Base-by-base conservation (phyloP, 2,329 filamentous ascomycete genomes). In the Tolypocladium cylindrosporum region DNA sequence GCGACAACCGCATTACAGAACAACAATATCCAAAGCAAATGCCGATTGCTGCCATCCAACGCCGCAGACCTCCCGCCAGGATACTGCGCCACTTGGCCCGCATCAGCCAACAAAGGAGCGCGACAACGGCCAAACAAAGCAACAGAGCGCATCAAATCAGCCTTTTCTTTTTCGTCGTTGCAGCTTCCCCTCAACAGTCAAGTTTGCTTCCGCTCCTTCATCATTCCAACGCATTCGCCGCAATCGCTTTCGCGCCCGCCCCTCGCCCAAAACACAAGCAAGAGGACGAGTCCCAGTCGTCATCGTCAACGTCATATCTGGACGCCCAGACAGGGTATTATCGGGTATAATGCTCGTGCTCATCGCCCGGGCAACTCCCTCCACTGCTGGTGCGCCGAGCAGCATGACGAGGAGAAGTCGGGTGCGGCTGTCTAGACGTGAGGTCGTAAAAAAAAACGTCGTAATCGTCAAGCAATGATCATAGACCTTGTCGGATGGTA, bases 401-500 rank as follows among this genome's bases (percentile, higher is more conserved):
- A 67, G 66, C 62, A 64, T 66, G 61, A 62, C 62, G 62, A 66
- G 63, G 62, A 67, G 61, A 65, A 66, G 71, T 67, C 64, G 67
- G 27, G 67, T 68, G 67, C 70, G 69, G 71, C 71, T 74, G 72
- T 76, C 74, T 76, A 75, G 73, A 75, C 73, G 70, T 76, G 70
- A 74, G 69, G 71, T 76, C 74, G 71, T 76, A 69, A 75, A 69
- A 75, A 72, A 72, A 74, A 74, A 71, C 72, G 71, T 75, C 72
- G 71, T 75, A 71, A 74, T 76, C 73, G 72, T 76, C 73, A 75
- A 72, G 69, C 69, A 70, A 65, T 70, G 66, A 67, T 72, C 68
- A 64, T 70, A 67, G 65, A 65, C 67, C 64, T 70, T 69, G 66
- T 63, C 59, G 58, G 63, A 66, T 59, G 64, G 63, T 68, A 70